Evolutionary conservation across 73 alveolate genomes (phyloP), one percentile per base, ranked within the genome.

Genomic region (Paramecium octaurelia): DNA sequence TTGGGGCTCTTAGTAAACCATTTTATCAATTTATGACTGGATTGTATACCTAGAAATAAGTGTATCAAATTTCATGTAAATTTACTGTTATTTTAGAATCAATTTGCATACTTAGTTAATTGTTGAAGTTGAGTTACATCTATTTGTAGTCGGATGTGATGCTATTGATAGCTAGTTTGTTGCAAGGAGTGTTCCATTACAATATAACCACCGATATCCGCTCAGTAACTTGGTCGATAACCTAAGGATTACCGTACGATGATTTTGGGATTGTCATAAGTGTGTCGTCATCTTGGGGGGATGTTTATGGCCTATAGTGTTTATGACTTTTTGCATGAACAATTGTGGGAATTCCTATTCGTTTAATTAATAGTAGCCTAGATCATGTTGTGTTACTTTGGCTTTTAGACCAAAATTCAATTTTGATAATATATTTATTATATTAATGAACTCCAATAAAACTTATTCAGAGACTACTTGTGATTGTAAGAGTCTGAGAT

Each of bases 381-480:
- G 84, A 8, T 64, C 50, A 64, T 64, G 48, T 64, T 64, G 84
- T 64, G 84, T 64, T 64, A 64, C 10, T 64, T 64, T 64, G 84
- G 84, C 16, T 64, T 64, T n/a, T 64, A 64, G 46, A 64, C 50
- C 2, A 64, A 34, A 27, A 64, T 64, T 31, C 84, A 64, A 64
- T 64, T 64, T 64, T 64, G 84, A 64, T 31, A 31, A 27, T 64
- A 54, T 64, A 11, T 64, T 64, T 23, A 23, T 64, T 31, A 12
- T 64, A 31, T 64, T 64, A 64, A 64, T 64, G 84, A 64, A 64
- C 84, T 64, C 69, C 31, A 54, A 54, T 54, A 16, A 54, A 18
- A 54, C 69, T 18, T 54, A 16, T 54, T 54, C 69, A 54, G 69
- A 64, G 54, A 31, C 84, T 31, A 34, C 42, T 64, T 27, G 48